Evolutionary conservation across 805 yeast species (phyloP), one percentile per base, ranked within the genome.

Genomic region (Pichia deserticola): DNA sequence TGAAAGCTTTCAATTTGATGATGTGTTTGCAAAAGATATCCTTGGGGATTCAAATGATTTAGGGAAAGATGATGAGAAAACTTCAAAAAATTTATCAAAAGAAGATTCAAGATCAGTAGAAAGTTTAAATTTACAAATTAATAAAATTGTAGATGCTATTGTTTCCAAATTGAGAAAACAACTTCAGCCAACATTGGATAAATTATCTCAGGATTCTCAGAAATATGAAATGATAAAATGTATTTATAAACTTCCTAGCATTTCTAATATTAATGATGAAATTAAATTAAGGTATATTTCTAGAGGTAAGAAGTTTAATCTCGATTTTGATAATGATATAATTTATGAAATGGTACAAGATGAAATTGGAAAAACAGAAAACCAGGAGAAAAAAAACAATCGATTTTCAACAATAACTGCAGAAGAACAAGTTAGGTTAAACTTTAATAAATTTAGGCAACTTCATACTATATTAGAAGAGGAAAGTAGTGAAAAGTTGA

Each of bases 171-270:
- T 63, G 5, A 58, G 56, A 47, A 41, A 38, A n/a, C 62, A 62
- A 11, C 27, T 64, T 5, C 36, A 48, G 29, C 65, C 67, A 10
- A 55, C 56, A 36, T 52, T 63, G 25, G 48, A 49, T n/a, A 40
- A 39, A 7, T 36, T 63, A 35, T 48, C 57, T 25, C 39, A 52
- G 12, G 52, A 55, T 7, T 50, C 60, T 5, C 51, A 49, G 28
- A 62, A 65, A 40, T 65, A 64, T 45, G 58, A 60, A 35, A 40
- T 55, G 5, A 40, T 59, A 29, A 63, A 60, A 46, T 42, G 34
- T 20, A 37, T 61, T 4, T 60, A 61, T 39, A 62, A 57, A 42
- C 53, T 63, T 29, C 67, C 66, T 8, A 62, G 66, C 47, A 53
- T 62, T 6, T 55, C 62, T 0, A 57, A 59, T 33, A 43, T 63